Evolutionary conservation across 164 flowering plant genomes (phyloP).

Genomic region (Magnolia changhungtana): DNA sequence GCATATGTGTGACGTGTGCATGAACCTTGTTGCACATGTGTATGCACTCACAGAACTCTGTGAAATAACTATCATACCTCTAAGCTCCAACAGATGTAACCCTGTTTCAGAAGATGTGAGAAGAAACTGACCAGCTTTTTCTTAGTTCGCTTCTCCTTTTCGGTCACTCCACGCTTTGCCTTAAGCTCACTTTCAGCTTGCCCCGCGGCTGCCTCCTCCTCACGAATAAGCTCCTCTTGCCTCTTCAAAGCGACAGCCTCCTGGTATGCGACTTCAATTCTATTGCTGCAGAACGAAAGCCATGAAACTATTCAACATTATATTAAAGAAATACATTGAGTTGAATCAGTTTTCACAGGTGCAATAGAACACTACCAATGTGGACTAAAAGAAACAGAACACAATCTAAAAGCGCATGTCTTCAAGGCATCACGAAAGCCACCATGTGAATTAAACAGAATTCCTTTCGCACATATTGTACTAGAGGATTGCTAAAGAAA

Average conservation of each 20-base stretch:
- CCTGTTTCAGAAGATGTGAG: neutral
- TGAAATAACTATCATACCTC: too few relatives aligned
- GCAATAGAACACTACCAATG: neutral
- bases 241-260: constrained; percentile 95
- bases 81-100: neutral
- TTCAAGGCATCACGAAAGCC: neutral
- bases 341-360: neutral
- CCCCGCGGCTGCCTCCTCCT: constrained; percentile 87
- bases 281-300: constrained; percentile 43
- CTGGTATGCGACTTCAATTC: constrained; percentile 94
- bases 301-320: neutral
- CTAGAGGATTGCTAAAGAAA: neutral
- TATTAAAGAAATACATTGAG: neutral
- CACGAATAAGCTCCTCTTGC: constrained; percentile 98
- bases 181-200: constrained; percentile 78
- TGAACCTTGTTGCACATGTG: too few relatives aligned
- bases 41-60: too few relatives aligned
- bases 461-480: neutral
- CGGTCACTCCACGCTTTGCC: constrained; percentile 62
- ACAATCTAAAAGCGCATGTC: neutral
- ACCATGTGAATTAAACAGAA: neutral
- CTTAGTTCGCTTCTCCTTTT: constrained; percentile 84
- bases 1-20: too few relatives aligned
- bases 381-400: neutral
- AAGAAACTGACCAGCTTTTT: constrained; percentile 71